These are phyloP conservation scores for Backusella australiensis DNA, from an alignment of 192 early-diverging fungal genomes.

Conservation along the genomic window DNA sequence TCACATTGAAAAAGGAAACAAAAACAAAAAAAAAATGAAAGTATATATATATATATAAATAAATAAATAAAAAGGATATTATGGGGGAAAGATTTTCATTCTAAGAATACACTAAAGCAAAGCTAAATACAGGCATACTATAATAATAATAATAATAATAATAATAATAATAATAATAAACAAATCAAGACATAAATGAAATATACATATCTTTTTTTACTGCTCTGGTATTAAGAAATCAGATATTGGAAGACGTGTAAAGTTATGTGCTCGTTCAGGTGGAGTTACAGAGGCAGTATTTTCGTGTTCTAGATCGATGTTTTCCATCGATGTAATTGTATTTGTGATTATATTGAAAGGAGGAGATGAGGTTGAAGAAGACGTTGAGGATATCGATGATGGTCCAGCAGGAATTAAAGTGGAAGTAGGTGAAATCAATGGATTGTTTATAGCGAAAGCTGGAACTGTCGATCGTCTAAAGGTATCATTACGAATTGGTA, in stretches of 20 bases:
- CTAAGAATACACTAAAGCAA: not conserved
- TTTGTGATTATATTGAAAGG: not conserved
- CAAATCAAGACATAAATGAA: not conserved
- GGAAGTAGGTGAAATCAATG: not conserved
- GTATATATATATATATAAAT: not conserved
- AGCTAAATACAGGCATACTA: not conserved
- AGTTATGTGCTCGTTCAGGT: not conserved
- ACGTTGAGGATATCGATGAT: not conserved
- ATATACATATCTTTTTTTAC: not conserved
- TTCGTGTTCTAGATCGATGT: not conserved
- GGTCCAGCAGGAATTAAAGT: not conserved
- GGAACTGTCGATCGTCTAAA: not conserved
- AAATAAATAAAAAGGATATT: not conserved
- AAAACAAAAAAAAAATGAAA: not conserved
- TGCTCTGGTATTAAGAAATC: not conserved
- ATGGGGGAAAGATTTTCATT: not conserved
- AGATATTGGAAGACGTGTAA: not conserved
- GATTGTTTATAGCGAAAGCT: not conserved
- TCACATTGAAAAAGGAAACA: not conserved
- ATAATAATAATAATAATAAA: not conserved
- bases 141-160: not conserved
- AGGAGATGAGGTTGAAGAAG: not conserved
- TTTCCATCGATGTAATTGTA: not conserved
- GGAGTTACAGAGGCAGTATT: not conserved
- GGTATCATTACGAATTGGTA: constrained; percentile 4